Evolutionary conservation across 495 filamentous ascomycete species (phyloP), one percentile per base, ranked within the genome.

Genomic region (Penicillium argentinense): DNA sequence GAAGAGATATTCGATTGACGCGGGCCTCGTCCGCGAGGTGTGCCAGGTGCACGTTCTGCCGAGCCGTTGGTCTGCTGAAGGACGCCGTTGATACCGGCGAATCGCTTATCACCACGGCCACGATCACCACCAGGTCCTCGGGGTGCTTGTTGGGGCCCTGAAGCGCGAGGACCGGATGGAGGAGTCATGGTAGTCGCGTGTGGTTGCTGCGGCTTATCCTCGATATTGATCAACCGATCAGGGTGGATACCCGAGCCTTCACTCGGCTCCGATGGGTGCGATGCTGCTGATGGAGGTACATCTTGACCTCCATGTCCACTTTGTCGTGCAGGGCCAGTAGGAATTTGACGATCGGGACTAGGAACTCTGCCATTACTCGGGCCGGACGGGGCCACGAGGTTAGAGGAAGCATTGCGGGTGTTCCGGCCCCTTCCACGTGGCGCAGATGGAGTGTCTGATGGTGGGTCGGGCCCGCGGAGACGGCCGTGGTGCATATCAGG

Each of bases 371-470:
- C 62, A 54, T 57, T 63, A 26, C 38, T 44, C 4, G 56, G 26
- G 26, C 53, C 49, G 13, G 50, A 45, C 3, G 53, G 18, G 21
- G 68, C 54, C 17, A 53, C 63, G 11, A 69, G 65, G 5, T 51
- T 56, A 16, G n/a, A n/a, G n/a, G 64, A 38, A 12, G 50, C 43
- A 58, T 63, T 71, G n/a, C 60, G 57, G 8, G 48, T 42, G 12
- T 46, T 42, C 21, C 47, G 39, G 28, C 37, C 45, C 16, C n/a
- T 32, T 8, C 47, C 45, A 33, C 86, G 74, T 2, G 89, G 90
- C 1, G 88, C 90, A 18, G 82, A 84, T 1, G 89, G 88, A 33
- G 84, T 79, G 33, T 83, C 82, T 6, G 73, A 59, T 24, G 72
- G 58, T 12, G 73, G 57, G 13, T 89, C 85, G 16, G 71, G 66